These are phyloP conservation scores for Talaromyces sp. DNA, from an alignment of 2,329 filamentous ascomycete species.

Conservation along the genomic window DNA sequence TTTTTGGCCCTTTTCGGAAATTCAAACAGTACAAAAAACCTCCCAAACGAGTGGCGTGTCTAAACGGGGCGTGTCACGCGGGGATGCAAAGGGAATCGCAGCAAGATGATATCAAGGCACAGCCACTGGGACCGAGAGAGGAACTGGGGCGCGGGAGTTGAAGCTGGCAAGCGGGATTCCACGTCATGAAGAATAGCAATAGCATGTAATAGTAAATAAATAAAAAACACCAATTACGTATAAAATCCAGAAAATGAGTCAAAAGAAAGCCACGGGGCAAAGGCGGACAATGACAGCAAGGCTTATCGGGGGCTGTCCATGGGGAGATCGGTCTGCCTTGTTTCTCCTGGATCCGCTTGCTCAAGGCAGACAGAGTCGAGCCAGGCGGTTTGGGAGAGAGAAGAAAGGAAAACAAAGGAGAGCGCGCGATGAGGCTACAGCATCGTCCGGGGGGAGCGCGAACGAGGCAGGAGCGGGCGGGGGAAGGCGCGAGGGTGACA, in stretches of 20 bases:
- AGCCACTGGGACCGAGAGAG: conserved; percentile 1
- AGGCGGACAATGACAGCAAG: not conserved
- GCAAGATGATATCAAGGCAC: not conserved
- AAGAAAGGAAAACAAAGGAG: not conserved
- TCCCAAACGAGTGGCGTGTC: conserved; percentile 26
- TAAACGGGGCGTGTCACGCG: conserved; percentile 19
- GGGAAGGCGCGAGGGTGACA: conserved; percentile 4
- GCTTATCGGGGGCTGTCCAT: not conserved
- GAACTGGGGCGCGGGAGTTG: conserved; percentile 6
- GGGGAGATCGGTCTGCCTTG: not conserved
- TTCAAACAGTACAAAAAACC: conserved; percentile 25
- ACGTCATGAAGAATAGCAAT: conserved; percentile 6
- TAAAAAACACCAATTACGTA: conserved; percentile 7
- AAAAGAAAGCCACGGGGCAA: not conserved
- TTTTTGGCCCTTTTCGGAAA: not conserved
- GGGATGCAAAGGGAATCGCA: conserved; percentile 8
- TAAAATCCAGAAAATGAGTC: not conserved
- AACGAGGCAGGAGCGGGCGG: not conserved
- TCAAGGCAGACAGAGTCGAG: too few relatives aligned
- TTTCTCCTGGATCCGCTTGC: not conserved
- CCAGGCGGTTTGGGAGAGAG: not conserved
- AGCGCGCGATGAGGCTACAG: not conserved
- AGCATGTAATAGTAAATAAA: not conserved
- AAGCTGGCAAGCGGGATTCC: conserved; percentile 1
- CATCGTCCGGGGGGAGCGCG: not conserved